phyloP scores from a whole-genome alignment of 2,329 filamentous ascomycete species.

The Calycina herbarum region DNA sequence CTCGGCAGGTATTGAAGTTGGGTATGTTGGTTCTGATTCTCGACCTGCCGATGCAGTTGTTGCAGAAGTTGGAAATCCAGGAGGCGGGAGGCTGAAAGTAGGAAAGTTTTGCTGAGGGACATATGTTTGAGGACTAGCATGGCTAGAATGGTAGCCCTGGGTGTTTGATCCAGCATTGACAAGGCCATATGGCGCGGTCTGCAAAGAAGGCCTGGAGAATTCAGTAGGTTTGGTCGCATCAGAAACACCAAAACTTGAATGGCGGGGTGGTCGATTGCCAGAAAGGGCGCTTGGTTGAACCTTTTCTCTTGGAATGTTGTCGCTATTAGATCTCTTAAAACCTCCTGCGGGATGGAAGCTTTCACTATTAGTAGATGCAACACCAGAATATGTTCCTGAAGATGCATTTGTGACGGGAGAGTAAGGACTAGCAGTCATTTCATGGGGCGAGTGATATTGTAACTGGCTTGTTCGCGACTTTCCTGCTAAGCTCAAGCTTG shows the following conservation, averaged over 20 bases:
- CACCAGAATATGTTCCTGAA: slow-evolving; percentile 33
- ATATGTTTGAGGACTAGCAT: slow-evolving; percentile 50
- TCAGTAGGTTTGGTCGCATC: slow-evolving; percentile 36
- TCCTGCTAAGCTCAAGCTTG: slow-evolving; percentile 22
- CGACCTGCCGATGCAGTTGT: slow-evolving; percentile 35
- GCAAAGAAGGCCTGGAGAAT: slow-evolving; percentile 48
- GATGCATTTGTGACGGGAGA: slow-evolving; percentile 34
- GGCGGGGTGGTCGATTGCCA: slow-evolving; percentile 27
- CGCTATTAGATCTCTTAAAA: slow-evolving; percentile 37
- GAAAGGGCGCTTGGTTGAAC: slow-evolving; percentile 23
- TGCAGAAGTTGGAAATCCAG: slow-evolving; percentile 51
- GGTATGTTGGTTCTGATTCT: slow-evolving; percentile 33
- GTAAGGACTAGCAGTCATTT: slow-evolving; percentile 32
- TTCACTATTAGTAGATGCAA: slow-evolving; percentile 31
- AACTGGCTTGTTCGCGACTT: slow-evolving; percentile 33
- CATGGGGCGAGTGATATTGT: slow-evolving; percentile 37
- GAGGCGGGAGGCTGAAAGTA: slow-evolving; percentile 61
- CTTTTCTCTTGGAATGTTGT: slow-evolving; percentile 30
- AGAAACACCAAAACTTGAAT: slow-evolving; percentile 36
- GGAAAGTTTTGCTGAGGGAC: slow-evolving; percentile 62
- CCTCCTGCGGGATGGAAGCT: slow-evolving; percentile 23
- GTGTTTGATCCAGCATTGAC: slow-evolving; percentile 54
- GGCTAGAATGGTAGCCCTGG: slow-evolving; percentile 45
- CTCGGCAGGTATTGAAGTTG: slow-evolving; percentile 34
- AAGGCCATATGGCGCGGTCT: slow-evolving; percentile 51